These are phyloP conservation scores for Ophiorrhiza pumila DNA, from an alignment of 257 asterid species.

Conservation along the genomic window DNA sequence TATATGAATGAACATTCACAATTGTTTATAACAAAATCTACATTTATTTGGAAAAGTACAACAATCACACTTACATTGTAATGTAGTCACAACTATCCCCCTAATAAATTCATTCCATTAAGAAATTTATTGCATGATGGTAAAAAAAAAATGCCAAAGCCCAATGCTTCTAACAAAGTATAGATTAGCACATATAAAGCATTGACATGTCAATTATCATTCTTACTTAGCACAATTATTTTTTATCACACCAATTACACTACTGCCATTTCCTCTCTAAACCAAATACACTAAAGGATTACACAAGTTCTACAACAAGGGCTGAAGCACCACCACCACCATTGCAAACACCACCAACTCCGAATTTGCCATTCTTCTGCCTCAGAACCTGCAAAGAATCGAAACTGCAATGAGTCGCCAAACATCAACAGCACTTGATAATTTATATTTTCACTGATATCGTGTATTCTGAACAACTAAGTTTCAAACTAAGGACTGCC, in stretches of 20 bases:
- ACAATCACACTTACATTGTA: no score
- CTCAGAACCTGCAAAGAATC: slow-evolving; percentile 59
- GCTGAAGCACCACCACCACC: slow-evolving; percentile 99
- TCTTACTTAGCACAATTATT: not conserved
- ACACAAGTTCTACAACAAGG: slow-evolving; percentile 73
- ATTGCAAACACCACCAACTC: slow-evolving; percentile 91
- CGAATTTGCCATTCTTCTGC: slow-evolving; percentile 76
- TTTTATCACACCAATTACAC: not conserved
- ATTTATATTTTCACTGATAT: not conserved
- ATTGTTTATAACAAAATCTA: no score
- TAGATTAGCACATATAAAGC: not conserved
- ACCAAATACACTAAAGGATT: slow-evolving; percentile 22
- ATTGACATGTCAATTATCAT: not conserved
- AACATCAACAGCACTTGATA: not conserved
- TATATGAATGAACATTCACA: no score
- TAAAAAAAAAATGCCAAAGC: not conserved
- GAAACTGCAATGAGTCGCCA: not conserved
- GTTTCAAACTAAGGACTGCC: not conserved
- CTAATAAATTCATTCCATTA: no score
- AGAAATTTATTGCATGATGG: not conserved
- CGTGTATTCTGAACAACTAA: not conserved
- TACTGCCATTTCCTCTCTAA: not conserved
- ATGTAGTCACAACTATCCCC: no score
- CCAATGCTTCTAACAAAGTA: not conserved
- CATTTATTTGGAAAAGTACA: no score